Evolutionary conservation across 345 rosid species (phyloP).

Genomic region (Raphanus sativus): DNA sequence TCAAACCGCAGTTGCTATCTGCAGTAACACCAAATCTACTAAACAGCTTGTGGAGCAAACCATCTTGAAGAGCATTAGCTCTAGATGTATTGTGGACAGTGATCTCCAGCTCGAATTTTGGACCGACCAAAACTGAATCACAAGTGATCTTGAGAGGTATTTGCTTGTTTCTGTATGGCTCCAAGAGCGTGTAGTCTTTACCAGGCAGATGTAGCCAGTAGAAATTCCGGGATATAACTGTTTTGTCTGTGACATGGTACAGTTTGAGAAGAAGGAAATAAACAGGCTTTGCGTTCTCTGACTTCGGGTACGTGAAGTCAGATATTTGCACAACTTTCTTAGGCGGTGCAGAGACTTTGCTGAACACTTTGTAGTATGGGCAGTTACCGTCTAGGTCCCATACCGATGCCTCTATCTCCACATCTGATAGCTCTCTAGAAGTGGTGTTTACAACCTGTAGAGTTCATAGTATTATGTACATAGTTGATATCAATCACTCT

Average conservation of each 20-base stretch:
- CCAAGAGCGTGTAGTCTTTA: conserved; percentile 75
- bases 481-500: not conserved
- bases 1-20: conserved; percentile 35
- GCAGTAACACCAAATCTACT: conserved; percentile 34
- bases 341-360: conserved; percentile 53
- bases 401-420: conserved; percentile 78
- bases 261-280: conserved; percentile 92
- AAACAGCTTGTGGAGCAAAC: conserved; percentile 51
- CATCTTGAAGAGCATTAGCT: conserved; percentile 29
- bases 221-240: conserved; percentile 81
- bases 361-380: conserved; percentile 61
- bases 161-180: conserved; percentile 63
- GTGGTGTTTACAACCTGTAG: conserved; percentile 82
- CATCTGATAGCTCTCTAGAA: conserved; percentile 50
- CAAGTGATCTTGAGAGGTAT: conserved; percentile 77
- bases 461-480: not conserved
- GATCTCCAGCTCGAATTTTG: conserved; percentile 69
- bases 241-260: conserved; percentile 57
- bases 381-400: conserved; percentile 88
- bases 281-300: conserved; percentile 67
- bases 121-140: conserved; percentile 49
- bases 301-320: conserved; percentile 77
- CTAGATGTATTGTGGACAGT: conserved; percentile 60
- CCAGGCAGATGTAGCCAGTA: conserved; percentile 93
- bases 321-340: conserved; percentile 63